Evolutionary conservation across 768 basidiomycete genomes (phyloP), one percentile per base, ranked within the genome.

Genomic region (Phaffia tasmanica): DNA sequence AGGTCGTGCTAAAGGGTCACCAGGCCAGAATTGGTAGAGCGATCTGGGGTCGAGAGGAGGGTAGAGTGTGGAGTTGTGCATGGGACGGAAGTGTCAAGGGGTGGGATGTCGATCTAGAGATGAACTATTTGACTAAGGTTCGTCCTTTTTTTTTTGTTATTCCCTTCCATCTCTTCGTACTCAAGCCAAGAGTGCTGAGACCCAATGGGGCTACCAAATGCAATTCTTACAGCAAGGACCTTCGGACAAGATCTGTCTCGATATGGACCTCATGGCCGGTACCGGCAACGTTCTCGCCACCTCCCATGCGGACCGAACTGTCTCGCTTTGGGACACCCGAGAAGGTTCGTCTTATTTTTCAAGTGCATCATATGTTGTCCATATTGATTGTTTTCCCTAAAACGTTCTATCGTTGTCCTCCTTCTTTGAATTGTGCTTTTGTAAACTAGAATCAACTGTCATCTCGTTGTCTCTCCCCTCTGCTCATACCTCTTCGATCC

Each of bases 71-170:
- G 91, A 85, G 32, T 83, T 84, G 69, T 72, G 88, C 89, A 0
- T 89, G 89, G 73, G 93, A 95, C 76, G 94, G 92, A 32, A 89
- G 89, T 0, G 84, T 97, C 6, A 81, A 90, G 27, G 78, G 81
- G 1, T 99, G 94, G 94, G 90, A 95, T 72, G 79, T 86, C 3
- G 86, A 89, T 71, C 81, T 79, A 49, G 89, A 87, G 21, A 70
- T 70, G 16, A 72, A 74, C 57, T 71, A 69, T 11, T 72, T 75
- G 0, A 67, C 74, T 32, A 78, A 77, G 73, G 78, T 78, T 58
- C 70, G 76, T 70, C 9, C 35, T n/a, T 50, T 21, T 18, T 18
- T 29, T n/a, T 30, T 63, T 0, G n/a, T 2, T 55, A 16, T 49
- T 7, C 48, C 1, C 59, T 25, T 51, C 35, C 14, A 7, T 18